phyloP scores from a whole-genome alignment of 1,284 basidiomycete species.

The Austroboletus niveus region DNA sequence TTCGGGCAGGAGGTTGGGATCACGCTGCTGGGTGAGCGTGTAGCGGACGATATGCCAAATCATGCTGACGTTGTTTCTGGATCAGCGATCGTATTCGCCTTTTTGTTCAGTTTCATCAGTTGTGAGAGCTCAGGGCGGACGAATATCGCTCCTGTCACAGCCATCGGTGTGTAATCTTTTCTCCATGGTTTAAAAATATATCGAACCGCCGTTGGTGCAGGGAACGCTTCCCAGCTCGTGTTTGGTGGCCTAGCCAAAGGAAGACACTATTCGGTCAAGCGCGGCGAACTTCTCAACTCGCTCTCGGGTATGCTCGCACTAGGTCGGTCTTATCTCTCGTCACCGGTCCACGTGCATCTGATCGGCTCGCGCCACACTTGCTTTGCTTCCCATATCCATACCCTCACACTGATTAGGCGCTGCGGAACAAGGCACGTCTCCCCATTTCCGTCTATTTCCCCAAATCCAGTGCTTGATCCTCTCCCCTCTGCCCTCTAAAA shows the following conservation, averaged over 20 bases:
- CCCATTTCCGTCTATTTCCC: neutral
- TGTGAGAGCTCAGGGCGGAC: constrained; percentile 12
- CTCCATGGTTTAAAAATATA: too few relatives aligned
- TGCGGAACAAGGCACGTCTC: constrained; percentile 13
- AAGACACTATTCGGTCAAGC: constrained; percentile 3
- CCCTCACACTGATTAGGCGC: constrained; percentile 2
- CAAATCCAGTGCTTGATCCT: constrained; percentile 3
- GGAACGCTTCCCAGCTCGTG: constrained; percentile 17
- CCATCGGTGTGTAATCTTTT: constrained; percentile 9
- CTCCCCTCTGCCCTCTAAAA: neutral
- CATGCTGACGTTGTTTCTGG: neutral
- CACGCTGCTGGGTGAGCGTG: constrained; percentile 40
- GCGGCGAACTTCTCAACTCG: constrained; percentile 7
- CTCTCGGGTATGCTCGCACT: constrained; percentile 17
- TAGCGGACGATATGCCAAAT: neutral
- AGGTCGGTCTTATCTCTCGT: neutral
- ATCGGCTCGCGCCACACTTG: neutral
- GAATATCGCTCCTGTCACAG: constrained; percentile 15
- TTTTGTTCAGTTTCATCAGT: constrained; percentile 19
- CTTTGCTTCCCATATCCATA: neutral
- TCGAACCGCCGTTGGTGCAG: constrained; percentile 2
- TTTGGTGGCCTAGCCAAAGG: constrained; percentile 12
- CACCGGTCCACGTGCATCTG: neutral
- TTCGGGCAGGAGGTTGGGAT: constrained; percentile 61
- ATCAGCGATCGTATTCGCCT: constrained; percentile 11